Evolutionary conservation across 2,329 filamentous ascomycete genomes (phyloP).

Genomic region (Trichoderma koningiopsis): DNA sequence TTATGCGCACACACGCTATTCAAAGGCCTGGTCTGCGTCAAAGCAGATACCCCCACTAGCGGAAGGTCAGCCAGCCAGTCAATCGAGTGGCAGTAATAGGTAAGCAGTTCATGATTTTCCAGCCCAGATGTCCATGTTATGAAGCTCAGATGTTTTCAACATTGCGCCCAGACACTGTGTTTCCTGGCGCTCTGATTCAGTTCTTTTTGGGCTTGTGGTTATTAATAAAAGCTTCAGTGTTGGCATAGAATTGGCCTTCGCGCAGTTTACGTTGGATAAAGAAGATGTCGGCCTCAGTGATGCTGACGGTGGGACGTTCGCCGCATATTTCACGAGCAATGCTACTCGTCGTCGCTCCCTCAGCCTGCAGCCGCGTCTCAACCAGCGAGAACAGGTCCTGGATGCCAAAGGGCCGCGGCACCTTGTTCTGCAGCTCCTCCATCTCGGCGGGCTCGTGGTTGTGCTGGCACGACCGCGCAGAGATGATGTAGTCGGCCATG

Average conservation of each 20-base stretch:
- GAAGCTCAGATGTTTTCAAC: neutral
- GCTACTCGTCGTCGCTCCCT: constrained; percentile 16
- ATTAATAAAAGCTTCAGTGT: constrained; percentile 22
- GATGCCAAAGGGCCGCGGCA: constrained; percentile 23
- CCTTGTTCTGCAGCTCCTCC: constrained; percentile 22
- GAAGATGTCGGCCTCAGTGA: constrained; percentile 24
- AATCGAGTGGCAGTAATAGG: neutral
- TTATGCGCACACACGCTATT: constrained; percentile 25
- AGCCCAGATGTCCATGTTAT: too few relatives aligned
- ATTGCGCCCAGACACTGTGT: neutral
- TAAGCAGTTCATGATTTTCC: neutral
- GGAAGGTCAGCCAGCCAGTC: neutral
- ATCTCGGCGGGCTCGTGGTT: constrained; percentile 20
- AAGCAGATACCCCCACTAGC: constrained; percentile 5
- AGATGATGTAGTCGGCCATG: constrained; percentile 24
- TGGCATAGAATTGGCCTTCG: constrained; percentile 23
- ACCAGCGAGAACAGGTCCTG: constrained; percentile 21
- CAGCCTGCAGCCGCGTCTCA: constrained; percentile 15
- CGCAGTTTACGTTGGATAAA: constrained; percentile 25
- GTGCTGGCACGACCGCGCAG: constrained; percentile 22
- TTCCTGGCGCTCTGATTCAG: neutral
- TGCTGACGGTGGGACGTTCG: constrained; percentile 18
- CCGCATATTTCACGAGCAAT: constrained; percentile 19
- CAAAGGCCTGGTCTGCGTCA: constrained; percentile 12
- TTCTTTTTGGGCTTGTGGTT: constrained; percentile 22